phyloP scores from a whole-genome alignment of 2,329 filamentous ascomycete genomes.

The Corinectria fuckeliana region DNA sequence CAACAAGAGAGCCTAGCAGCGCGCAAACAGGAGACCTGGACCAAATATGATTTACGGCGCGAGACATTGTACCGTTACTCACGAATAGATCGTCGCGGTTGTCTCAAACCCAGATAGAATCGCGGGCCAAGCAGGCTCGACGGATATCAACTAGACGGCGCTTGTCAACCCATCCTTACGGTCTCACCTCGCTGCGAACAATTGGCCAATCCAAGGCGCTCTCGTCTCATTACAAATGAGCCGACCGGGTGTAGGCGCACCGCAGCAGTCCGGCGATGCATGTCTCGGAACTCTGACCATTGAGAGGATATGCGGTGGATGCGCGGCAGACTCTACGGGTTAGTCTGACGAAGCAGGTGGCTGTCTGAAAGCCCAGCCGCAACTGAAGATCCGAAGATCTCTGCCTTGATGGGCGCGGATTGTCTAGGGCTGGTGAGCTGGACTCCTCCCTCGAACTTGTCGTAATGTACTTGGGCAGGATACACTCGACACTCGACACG shows the following conservation, averaged over 20 bases:
- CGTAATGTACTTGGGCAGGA: neutral
- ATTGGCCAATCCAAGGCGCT: constrained; percentile 16
- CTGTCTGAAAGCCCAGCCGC: constrained; percentile 15
- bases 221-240: constrained; percentile 6
- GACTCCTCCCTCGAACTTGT: neutral
- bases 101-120: constrained; percentile 21
- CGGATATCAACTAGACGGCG: neutral
- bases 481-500: too few relatives aligned
- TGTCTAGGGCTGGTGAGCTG: neutral
- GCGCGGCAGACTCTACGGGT: constrained; percentile 8
- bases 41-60: neutral
- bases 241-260: neutral
- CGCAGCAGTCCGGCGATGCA: constrained; percentile 16
- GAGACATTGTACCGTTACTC: constrained; percentile 6
- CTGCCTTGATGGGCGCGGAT: constrained; percentile 3
- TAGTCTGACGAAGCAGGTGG: constrained; percentile 7
- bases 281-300: constrained; percentile 26
- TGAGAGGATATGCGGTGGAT: constrained; percentile 14
- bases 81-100: constrained; percentile 9
- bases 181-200: constrained; percentile 18
- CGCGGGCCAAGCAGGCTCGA: neutral
- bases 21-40: neutral
- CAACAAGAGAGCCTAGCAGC: neutral
- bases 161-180: constrained; percentile 18
- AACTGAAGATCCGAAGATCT: constrained; percentile 25